Conservation (phyloP, 2,329 filamentous ascomycete genomes). For the Nemania abortiva region DNA sequence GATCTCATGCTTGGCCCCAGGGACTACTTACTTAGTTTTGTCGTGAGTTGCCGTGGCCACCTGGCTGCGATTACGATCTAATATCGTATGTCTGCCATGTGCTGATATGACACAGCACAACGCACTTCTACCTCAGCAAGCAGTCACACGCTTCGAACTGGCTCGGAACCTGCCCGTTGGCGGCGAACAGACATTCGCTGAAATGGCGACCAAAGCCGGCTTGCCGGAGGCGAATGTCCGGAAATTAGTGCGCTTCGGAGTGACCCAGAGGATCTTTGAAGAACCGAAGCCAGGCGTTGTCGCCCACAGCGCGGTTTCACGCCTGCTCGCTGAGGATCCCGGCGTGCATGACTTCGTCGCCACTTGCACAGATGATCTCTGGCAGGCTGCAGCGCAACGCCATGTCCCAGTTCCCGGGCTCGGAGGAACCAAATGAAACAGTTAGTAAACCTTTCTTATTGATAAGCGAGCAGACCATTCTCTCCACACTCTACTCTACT, state of each 20-base stretch:
- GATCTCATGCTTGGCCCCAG: conserved; percentile 39
- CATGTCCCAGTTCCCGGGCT: conserved; percentile 52
- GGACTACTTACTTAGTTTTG: conserved; percentile 40
- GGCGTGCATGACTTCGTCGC: conserved; percentile 59
- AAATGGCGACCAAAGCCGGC: conserved; percentile 28
- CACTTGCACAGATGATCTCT: conserved; percentile 30
- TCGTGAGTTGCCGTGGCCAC: neutral
- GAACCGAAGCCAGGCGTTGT: conserved; percentile 42
- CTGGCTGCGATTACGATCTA: neutral
- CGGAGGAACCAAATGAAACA: conserved; percentile 60
- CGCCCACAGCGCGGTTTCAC: conserved; percentile 42
- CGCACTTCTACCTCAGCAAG: conserved; percentile 24
- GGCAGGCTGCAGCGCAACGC: conserved; percentile 36
- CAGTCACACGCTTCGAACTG: conserved; percentile 34
- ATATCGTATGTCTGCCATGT: neutral
- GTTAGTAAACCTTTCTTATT: no score
- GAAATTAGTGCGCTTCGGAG: conserved; percentile 28
- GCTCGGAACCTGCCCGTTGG: conserved; percentile 35
- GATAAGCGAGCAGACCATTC: no score
- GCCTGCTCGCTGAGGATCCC: conserved; percentile 50
- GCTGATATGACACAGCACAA: no score
- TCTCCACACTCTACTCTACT: no score
- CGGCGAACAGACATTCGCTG: conserved; percentile 34
- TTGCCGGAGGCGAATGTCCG: conserved; percentile 29
- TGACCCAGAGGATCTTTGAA: conserved; percentile 51